phyloP scores from a whole-genome alignment of 1,284 basidiomycete species.

The Coniferiporia sulphurascens region DNA sequence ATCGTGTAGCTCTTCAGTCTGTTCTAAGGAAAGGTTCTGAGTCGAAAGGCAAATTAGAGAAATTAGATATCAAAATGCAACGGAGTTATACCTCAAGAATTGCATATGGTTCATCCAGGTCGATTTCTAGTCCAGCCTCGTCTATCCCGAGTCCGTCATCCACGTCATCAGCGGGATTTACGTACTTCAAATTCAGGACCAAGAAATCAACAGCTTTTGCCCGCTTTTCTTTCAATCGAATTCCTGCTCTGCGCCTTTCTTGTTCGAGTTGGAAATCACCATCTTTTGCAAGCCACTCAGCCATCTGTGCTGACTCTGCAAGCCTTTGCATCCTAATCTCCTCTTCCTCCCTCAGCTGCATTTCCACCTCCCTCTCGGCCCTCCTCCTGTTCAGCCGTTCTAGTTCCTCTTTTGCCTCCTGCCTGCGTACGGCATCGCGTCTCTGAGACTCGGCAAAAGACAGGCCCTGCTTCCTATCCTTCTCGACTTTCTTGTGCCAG shows the following conservation, averaged over 20 bases:
- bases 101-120: slow-evolving; percentile 96
- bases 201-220: slow-evolving; percentile 96
- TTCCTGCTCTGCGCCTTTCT: slow-evolving; percentile 84
- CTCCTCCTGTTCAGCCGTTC: slow-evolving; percentile 87
- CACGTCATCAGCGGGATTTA: slow-evolving; percentile 60
- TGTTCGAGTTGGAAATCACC: slow-evolving; percentile 97
- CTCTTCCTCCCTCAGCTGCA: slow-evolving; percentile 86
- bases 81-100: slow-evolving; percentile 74
- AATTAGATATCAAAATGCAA: neutral
- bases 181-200: slow-evolving; percentile 88
- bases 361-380: slow-evolving; percentile 89
- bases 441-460: slow-evolving; percentile 75
- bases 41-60: slow-evolving; percentile 1
- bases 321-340: slow-evolving; percentile 82
- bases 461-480: slow-evolving; percentile 87
- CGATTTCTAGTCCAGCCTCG: slow-evolving; percentile 90
- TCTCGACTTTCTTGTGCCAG: slow-evolving; percentile 98
- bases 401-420: slow-evolving; percentile 94
- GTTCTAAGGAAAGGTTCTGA: slow-evolving; percentile 81
- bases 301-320: slow-evolving; percentile 95
- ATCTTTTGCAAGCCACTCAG: slow-evolving; percentile 96
- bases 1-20: slow-evolving; percentile 90
- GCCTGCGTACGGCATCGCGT: slow-evolving; percentile 75
- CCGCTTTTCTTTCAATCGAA: slow-evolving; percentile 91
- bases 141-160: slow-evolving; percentile 66